Evolutionary conservation across 148 eudicot genomes (phyloP).

Genomic region (Gaultheria prostrata): DNA sequence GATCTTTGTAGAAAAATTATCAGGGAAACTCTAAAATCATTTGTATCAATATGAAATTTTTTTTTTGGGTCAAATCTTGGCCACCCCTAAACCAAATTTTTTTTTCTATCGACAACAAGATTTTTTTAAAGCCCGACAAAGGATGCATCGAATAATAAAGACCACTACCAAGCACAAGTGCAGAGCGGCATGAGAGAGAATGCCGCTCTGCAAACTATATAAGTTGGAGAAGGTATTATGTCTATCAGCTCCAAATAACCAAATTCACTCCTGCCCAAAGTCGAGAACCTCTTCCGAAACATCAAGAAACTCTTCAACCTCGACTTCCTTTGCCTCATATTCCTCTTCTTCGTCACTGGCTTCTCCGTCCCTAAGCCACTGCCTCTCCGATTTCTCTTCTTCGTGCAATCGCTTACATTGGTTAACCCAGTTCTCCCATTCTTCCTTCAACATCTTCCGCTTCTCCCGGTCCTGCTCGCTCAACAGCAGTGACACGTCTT

Average conservation of each 20-base stretch:
- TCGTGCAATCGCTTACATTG: slow-evolving; percentile 67
- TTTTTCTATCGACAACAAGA: too few species aligned
- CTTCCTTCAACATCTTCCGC: slow-evolving; percentile 75
- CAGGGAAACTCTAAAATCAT: too few species aligned
- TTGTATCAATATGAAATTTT: too few species aligned
- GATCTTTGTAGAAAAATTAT: too few species aligned
- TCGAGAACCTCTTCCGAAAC: slow-evolving; percentile 58
- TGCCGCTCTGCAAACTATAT: not conserved
- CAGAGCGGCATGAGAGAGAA: too few species aligned
- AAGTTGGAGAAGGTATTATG: not conserved
- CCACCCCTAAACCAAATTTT: too few species aligned
- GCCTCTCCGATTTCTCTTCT: slow-evolving; percentile 62
- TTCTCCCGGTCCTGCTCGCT: slow-evolving; percentile 96
- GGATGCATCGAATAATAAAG: too few species aligned
- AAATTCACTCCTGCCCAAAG: slow-evolving; percentile 8
- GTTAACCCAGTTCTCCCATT: slow-evolving; percentile 74
- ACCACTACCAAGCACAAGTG: too few species aligned
- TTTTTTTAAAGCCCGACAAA: too few species aligned
- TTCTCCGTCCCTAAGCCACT: slow-evolving; percentile 70
- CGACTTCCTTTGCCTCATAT: slow-evolving; percentile 83
- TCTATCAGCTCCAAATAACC: not conserved
- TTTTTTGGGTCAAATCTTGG: too few species aligned
- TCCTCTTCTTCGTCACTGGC: slow-evolving; percentile 95
- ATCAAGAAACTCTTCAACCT: slow-evolving; percentile 71
- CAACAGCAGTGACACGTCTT: slow-evolving; percentile 69